Evolutionary conservation across 441 rosid genomes (phyloP), one percentile per base, ranked within the genome.

Genomic region (Erodium moschatum): DNA sequence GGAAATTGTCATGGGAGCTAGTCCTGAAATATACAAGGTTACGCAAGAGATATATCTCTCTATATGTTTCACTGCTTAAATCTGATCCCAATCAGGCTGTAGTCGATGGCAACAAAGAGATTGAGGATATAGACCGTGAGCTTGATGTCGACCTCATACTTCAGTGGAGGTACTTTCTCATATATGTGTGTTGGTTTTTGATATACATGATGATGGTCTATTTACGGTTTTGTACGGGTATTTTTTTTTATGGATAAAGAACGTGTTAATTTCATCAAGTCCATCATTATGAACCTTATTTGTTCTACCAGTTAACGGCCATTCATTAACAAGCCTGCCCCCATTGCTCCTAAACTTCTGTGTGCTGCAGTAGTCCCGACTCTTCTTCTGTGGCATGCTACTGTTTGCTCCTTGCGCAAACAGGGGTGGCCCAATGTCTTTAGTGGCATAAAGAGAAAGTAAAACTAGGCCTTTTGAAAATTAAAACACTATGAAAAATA

Each of bases 1-100:
- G 99, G 76, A 95, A 79, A 71, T 77, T 92, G 82, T 92, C 95
- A 10, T 95, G 99, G 99, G 98, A 90, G 76, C 91, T 87, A 76
- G 87, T 95, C 60, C 81, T 92, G 62, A 85, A 85, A 80, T 81
- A 83, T 83, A 82, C 96, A 52, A 86, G 82, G 27, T 78, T 92
- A 77, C 93, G 93, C 46, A 95, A 92, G 88, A 89, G 84, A 81
- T 95, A 92, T 76, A 84, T 95, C 52, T 85, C 96, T 20, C 79
- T 85, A 13, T 95, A 95, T 81, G 97, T 95, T 65, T 85, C 96
- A 66, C 77, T 90, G 75, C 92, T 95, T 66, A 95, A 90, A 81
- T 84, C 96, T 70, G 99, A 92, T 74, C 72, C 77, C 67, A 85
- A 74, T 79, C 86, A 83, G 38, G 69, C 72, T 40, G 80, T 85